phyloP scores from a whole-genome alignment of 2,329 filamentous ascomycete species.

The Fusarium nanum region DNA sequence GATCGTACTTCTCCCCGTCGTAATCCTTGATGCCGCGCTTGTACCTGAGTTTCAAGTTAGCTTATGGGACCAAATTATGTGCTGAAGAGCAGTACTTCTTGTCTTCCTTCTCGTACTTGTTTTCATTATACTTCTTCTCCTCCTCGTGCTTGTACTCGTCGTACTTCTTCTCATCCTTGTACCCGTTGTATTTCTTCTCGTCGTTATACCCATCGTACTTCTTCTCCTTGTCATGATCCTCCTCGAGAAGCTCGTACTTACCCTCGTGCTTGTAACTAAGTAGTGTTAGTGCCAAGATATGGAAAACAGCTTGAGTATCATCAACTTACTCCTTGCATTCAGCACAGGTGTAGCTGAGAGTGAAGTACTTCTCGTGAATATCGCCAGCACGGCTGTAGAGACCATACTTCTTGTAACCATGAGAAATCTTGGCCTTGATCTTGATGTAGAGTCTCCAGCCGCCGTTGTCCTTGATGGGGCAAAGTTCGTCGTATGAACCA shows the following conservation, averaged over 20 bases:
- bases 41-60: constrained; percentile 3
- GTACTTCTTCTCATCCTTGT: background rate
- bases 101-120: background rate
- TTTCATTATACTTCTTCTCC: constrained; percentile 9
- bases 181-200: background rate
- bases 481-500: constrained; percentile 42
- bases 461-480: constrained; percentile 43
- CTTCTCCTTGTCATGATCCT: background rate
- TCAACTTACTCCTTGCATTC: constrained; percentile 42
- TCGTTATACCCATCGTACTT: constrained; percentile 9
- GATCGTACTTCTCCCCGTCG: background rate
- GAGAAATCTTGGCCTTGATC: constrained; percentile 41
- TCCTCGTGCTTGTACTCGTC: constrained; percentile 8
- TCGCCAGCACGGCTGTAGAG: constrained; percentile 43
- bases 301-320: background rate
- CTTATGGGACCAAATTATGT: background rate
- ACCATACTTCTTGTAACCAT: constrained; percentile 40
- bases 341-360: constrained; percentile 45
- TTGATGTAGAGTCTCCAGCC: constrained; percentile 47
- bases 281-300: background rate
- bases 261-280: constrained; percentile 18
- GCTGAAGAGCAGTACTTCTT: constrained; percentile 3
- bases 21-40: background rate
- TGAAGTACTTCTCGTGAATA: constrained; percentile 43
- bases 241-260: constrained; percentile 28